phyloP scores from a whole-genome alignment of 768 basidiomycete species.

The Naganishia randhawae region DNA sequence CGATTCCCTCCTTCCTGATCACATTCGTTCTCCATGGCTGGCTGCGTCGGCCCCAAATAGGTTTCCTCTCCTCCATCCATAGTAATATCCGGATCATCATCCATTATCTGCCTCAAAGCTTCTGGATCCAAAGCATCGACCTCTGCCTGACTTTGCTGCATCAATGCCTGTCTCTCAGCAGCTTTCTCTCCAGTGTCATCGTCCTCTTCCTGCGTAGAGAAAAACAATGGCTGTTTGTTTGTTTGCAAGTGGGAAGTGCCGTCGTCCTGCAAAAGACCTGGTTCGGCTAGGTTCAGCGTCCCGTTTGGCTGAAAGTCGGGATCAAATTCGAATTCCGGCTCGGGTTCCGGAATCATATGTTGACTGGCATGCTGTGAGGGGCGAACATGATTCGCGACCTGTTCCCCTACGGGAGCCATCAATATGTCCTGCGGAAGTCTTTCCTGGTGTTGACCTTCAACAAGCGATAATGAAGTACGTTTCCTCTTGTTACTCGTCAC shows the following conservation, averaged over 20 bases:
- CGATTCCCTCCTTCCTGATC: conserved; percentile 1
- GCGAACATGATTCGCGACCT: neutral
- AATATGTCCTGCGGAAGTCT: neutral
- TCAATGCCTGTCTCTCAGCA: conserved; percentile 7
- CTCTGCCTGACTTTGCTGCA: conserved; percentile 28
- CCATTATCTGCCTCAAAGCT: conserved; percentile 34
- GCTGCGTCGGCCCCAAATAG: conserved; percentile 8
- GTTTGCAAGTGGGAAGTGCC: neutral
- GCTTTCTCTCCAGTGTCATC: conserved; percentile 5
- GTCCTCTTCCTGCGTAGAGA: conserved; percentile 10
- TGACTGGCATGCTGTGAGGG: conserved; percentile 1
- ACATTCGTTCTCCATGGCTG: neutral
- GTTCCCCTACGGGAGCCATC: neutral
- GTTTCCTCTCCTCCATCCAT: conserved; percentile 30
- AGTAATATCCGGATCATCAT: conserved; percentile 31
- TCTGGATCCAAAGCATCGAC: conserved; percentile 31
- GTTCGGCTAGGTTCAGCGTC: neutral
- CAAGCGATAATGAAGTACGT: conserved; percentile 4
- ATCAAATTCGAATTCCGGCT: neutral
- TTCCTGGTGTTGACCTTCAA: conserved; percentile 4
- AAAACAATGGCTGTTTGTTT: neutral
- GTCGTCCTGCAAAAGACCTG: neutral
- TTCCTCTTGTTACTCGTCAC: conserved; percentile 9
- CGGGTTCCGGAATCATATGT: neutral
- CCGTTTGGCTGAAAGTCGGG: conserved; percentile 19